Conservation (phyloP, 164 flowering plant species). For the Vitis vinifera region ASM3070453v1 NC_081807.1:6477501-6478000, state of each 20-base stretch:
- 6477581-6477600: conserved; percentile 20
- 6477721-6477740: conserved; percentile 34
- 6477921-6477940: conserved; percentile 26
- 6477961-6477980: conserved; percentile 56
- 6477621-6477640: not conserved
- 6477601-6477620: not conserved
- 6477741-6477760: conserved; percentile 17
- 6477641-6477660: conserved; percentile 1
- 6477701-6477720: conserved; percentile 29
- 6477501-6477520: conserved; percentile 60
- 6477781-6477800: conserved; percentile 21
- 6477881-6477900: not conserved
- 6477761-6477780: conserved; percentile 4
- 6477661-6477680: not conserved
- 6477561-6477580: conserved; percentile 83
- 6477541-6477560: conserved; percentile 76
- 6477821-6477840: not conserved
- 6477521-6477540: conserved; percentile 86
- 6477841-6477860: not conserved
- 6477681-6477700: conserved; percentile 44
- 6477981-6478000: conserved; percentile 37
- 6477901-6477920: conserved; percentile 13
- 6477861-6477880: not conserved
- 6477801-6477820: conserved; percentile 36
- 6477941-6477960: conserved; percentile 25